Percentiles rank a stretch among this genome's conserved stretches.
phyloP scores from a whole-genome alignment of 495 filamentous ascomycete genomes.

The Podospora pseudocomata region DNA sequence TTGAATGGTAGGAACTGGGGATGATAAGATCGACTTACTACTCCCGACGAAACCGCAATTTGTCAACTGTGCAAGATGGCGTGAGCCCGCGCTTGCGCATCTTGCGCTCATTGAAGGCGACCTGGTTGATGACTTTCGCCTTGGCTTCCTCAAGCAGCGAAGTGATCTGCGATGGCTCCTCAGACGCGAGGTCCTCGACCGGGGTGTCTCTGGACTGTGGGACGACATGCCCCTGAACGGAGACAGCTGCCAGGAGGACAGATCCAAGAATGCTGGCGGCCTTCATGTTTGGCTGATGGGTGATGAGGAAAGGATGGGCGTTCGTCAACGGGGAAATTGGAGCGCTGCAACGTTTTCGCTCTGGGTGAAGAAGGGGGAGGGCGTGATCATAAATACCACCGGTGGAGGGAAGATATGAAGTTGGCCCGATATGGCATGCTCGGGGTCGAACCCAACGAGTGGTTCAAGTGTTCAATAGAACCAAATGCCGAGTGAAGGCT shows the following conservation, averaged over 20 bases:
- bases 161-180: neutral
- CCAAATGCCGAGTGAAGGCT: neutral
- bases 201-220: conserved; percentile 1
- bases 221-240: conserved; percentile 8
- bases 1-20: neutral
- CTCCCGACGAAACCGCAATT: conserved; percentile 20
- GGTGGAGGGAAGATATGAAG: neutral
- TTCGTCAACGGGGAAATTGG: neutral
- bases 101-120: conserved; percentile 5
- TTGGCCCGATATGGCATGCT: neutral
- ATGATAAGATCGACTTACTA: conserved; percentile 18
- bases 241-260: conserved; percentile 7
- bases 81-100: conserved; percentile 18
- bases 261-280: conserved; percentile 11
- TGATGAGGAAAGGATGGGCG: neutral
- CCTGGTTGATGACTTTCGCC: conserved; percentile 2
- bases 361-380: neutral
- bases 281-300: conserved; percentile 11
- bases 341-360: neutral
- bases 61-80: conserved; percentile 13
- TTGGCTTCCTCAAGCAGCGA: conserved; percentile 16
- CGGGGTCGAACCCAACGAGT: neutral
- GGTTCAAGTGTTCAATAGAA: neutral
- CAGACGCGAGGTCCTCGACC: conserved; percentile 2
- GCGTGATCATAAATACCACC: neutral